Base-by-base conservation (phyloP, 1,139 yeast genomes). In the Neolecta irregularis region DNA sequence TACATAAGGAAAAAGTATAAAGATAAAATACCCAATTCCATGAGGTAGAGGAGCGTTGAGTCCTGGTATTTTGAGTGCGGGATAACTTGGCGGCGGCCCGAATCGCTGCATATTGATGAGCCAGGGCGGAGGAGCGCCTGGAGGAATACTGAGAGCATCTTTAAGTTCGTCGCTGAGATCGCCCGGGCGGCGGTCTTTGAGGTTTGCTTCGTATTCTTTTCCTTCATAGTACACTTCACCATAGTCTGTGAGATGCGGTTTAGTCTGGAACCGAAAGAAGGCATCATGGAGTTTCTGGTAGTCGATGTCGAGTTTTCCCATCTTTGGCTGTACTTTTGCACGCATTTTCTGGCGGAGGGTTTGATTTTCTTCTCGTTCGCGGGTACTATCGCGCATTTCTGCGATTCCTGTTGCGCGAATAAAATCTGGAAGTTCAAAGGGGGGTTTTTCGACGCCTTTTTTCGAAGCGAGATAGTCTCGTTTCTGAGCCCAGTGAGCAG, bases 31-130 rank as follows among this genome's bases (percentile, higher is more conserved):
- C 12, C 20, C 12, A 16, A 20, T 20, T 8, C 60, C 61, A 1
- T 52, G 42, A 1, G 63, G 64, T 25, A 55, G 48, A 2, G 61
- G 58, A 0, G 58, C 58, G 41, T 65, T 67, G 33, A 57, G 55
- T 44, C 78, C 62, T 46, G 66, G 81, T 5, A 80, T 67, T 22
- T 63, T 55, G 51, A 80, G 58, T 24, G 70, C 64, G 3, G 73
- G 72, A 53, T 83, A 88, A 11, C 85, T 65, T 0, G 94, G 94
- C 0, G 98, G 95, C 23, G 79, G 73, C 0, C 96, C 96, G 16
- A 69, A 50, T 38, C 69, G 64, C 37, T 65, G 65, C 83, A 85
- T 76, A 30, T 69, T 66, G 4, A 65, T 54, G 16, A 77, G 64
- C 96, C 96, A 88, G 0, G 95, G 93, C 1, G 91, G 83, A 1